phyloP scores from a whole-genome alignment of 371 early-diverging fungal genomes.

The Haplosporangium sp. region DNA sequence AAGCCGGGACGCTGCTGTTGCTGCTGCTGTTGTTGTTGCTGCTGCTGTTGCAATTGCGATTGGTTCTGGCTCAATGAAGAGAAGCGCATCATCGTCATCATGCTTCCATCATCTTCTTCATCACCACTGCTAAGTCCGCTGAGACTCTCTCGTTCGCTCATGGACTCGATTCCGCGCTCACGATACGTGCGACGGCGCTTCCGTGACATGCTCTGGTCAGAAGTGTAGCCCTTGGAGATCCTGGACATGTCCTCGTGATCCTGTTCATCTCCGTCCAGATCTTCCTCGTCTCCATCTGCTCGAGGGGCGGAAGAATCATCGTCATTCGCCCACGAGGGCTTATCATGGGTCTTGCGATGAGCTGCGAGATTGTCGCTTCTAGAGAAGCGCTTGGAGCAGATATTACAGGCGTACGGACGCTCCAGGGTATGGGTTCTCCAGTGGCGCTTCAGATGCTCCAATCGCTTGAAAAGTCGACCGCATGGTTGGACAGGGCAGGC shows the following conservation, averaged over 20 bases:
- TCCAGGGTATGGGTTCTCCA: conserved; percentile 81
- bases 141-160: conserved; percentile 54
- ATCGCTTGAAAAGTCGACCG: conserved; percentile 71
- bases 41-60: conserved; percentile 14
- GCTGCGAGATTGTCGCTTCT: conserved; percentile 87
- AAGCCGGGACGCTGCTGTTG: conserved; percentile 20
- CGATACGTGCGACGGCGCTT: conserved; percentile 41
- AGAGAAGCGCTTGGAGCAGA: conserved; percentile 85
- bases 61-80: conserved; percentile 23
- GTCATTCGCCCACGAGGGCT: conserved; percentile 46
- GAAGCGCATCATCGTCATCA: conserved; percentile 30
- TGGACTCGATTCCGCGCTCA: conserved; percentile 44
- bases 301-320: conserved; percentile 36
- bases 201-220: conserved; percentile 33
- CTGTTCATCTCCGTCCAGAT: conserved; percentile 38
- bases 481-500: conserved; percentile 61
- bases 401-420: conserved; percentile 76
- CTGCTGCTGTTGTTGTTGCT: conserved; percentile 29
- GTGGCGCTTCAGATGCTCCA: conserved; percentile 88
- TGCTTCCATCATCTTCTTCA: conserved; percentile 34
- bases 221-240: conserved; percentile 38
- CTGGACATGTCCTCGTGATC: conserved; percentile 25
- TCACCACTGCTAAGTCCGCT: conserved; percentile 50
- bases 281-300: conserved; percentile 36
- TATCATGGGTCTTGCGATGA: conserved; percentile 82